Evolutionary conservation across 495 filamentous ascomycete genomes (phyloP).

Genomic region (Annulohypoxylon stygium): DNA sequence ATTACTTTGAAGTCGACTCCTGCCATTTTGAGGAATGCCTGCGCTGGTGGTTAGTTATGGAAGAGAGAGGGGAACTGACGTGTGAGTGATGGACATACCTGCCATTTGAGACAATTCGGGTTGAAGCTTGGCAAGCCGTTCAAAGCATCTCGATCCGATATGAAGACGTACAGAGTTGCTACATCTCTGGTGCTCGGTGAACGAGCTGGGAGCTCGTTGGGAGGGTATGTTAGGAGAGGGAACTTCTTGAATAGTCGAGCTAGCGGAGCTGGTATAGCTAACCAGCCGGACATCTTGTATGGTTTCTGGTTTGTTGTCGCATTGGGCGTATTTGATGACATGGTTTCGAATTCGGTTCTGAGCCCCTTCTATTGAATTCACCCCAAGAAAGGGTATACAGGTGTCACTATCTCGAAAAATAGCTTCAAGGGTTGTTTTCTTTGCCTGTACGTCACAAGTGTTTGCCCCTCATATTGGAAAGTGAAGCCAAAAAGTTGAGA

Average conservation of each 20-base stretch:
- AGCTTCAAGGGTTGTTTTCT: not conserved
- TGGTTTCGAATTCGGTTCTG: not conserved
- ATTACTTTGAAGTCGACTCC: slow-evolving; percentile 75
- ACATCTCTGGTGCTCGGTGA: slow-evolving; percentile 64
- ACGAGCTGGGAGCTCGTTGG: slow-evolving; percentile 80
- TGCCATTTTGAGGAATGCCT: slow-evolving; percentile 88
- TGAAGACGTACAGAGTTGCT: slow-evolving; percentile 83
- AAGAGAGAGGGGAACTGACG: not conserved
- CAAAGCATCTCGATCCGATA: slow-evolving; percentile 71
- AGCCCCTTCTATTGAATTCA: not conserved
- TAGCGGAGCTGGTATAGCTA: slow-evolving; percentile 79
- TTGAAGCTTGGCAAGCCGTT: slow-evolving; percentile 84
- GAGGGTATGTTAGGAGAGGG: slow-evolving; percentile 81
- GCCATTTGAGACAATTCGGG: slow-evolving; percentile 95
- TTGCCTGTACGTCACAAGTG: slow-evolving; percentile 1
- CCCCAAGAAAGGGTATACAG: no score
- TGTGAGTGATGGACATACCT: slow-evolving; percentile 76
- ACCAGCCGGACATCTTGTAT: slow-evolving; percentile 48
- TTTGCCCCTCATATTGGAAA: slow-evolving; percentile 7
- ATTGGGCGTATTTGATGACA: slow-evolving; percentile 35
- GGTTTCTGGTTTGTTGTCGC: slow-evolving; percentile 34
- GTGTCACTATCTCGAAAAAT: no score
- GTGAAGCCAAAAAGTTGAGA: slow-evolving; percentile 20
- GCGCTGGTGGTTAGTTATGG: slow-evolving; percentile 30
- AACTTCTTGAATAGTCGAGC: slow-evolving; percentile 87